Evolutionary conservation across 768 basidiomycete species (phyloP).

Genomic region (Trametes sanguinea): DNA sequence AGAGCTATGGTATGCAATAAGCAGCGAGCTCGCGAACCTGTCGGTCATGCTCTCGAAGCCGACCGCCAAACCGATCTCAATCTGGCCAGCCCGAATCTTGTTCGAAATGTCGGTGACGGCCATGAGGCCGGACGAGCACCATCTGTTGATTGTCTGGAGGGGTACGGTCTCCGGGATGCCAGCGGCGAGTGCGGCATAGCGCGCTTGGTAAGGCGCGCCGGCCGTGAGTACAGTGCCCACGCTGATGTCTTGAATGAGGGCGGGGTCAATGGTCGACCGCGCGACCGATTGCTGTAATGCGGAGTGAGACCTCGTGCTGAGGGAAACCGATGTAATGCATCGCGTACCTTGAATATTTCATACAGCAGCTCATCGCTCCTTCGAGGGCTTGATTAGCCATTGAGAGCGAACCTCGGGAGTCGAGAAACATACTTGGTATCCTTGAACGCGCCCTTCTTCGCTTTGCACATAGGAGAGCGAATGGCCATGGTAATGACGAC

Average conservation of each 20-base stretch:
- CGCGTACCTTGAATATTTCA: constrained; percentile 72
- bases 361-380: constrained; percentile 81
- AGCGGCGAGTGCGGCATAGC: constrained; percentile 75
- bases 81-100: constrained; percentile 75
- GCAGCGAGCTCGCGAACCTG: constrained; percentile 46
- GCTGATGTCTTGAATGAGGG: constrained; percentile 72
- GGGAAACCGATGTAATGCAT: constrained; percentile 16
- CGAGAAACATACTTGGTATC: constrained; percentile 55
- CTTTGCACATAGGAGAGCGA: constrained; percentile 74
- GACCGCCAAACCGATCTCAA: constrained; percentile 75
- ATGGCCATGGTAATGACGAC: constrained; percentile 83
- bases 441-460: constrained; percentile 74
- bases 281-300: constrained; percentile 55
- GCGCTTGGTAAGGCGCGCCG: constrained; percentile 67
- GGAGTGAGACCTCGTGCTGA: constrained; percentile 8
- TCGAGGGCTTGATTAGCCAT: constrained; percentile 5
- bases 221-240: constrained; percentile 76
- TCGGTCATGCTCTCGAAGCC: constrained; percentile 89
- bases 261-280: constrained; percentile 61
- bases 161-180: constrained; percentile 81
- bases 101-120: constrained; percentile 77
- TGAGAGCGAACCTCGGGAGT: too few species aligned
- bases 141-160: constrained; percentile 73
- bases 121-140: constrained; percentile 88
- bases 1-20: constrained; percentile 22